These are phyloP conservation scores for Fusarium sp. DNA, from an alignment of 2,329 filamentous ascomycete genomes.

Conservation along the genomic window DNA sequence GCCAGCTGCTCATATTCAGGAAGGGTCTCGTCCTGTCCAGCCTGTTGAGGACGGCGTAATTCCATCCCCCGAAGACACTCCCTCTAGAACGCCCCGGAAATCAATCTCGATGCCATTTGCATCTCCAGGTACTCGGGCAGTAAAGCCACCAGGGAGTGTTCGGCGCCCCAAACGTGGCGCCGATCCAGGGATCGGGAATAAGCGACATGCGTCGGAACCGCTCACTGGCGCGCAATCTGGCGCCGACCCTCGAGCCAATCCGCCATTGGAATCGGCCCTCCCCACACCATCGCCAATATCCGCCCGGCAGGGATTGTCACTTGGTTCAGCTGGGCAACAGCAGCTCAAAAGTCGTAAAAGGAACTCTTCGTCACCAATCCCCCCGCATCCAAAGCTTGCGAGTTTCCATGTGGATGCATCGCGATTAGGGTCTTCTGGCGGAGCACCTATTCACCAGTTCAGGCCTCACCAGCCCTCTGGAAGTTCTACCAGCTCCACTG, in stretches of 20 bases:
- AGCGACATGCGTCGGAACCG: constrained; percentile 65
- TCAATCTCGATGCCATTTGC: constrained; percentile 69
- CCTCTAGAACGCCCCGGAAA: constrained; percentile 57
- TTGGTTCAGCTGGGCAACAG: constrained; percentile 39
- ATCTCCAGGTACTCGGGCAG: constrained; percentile 65
- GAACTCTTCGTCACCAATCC: constrained; percentile 64
- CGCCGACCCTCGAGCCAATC: constrained; percentile 44
- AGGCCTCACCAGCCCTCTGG: constrained; percentile 56
- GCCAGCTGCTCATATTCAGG: constrained; percentile 39
- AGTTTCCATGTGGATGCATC: constrained; percentile 64
- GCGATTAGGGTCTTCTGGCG: constrained; percentile 55
- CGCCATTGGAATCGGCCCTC: constrained; percentile 39
- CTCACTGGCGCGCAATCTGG: constrained; percentile 47
- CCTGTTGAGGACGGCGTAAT: constrained; percentile 12
- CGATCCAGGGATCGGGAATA: constrained; percentile 54
- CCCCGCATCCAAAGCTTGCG: constrained; percentile 62
- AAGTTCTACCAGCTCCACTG: constrained; percentile 54
- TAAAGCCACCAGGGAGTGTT: constrained; percentile 61
- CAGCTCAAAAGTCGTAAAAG: constrained; percentile 50
- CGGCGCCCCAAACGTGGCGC: constrained; percentile 63
- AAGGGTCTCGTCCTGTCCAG: constrained; percentile 27
- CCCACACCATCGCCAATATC: constrained; percentile 36
- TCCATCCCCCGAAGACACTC: constrained; percentile 51
- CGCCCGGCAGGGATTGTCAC: constrained; percentile 37
- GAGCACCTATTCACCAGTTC: constrained; percentile 49